These are phyloP conservation scores for Phytophthora lateralis DNA, from an alignment of 352 stramenopile species.

Conservation along the genomic window DNA sequence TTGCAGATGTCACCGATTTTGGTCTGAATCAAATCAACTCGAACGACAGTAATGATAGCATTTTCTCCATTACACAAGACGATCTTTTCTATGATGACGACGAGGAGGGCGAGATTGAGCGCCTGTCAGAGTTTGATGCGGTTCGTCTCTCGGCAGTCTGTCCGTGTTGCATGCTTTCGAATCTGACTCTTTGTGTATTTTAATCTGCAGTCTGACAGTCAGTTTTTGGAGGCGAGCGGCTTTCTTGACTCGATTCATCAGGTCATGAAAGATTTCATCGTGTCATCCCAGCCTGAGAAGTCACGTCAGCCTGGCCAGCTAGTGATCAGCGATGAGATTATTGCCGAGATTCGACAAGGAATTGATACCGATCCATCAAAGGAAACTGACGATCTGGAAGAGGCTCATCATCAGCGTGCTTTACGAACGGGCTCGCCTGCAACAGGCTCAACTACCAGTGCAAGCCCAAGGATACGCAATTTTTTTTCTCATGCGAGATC, in stretches of 20 bases:
- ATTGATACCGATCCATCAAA: conserved; percentile 33
- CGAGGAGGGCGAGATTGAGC: conserved; percentile 59
- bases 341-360: conserved; percentile 64
- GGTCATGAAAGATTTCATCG: conserved; percentile 73
- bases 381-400: conserved; percentile 29
- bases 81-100: conserved; percentile 51
- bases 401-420: conserved; percentile 35
- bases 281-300: conserved; percentile 39
- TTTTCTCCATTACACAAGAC: conserved; percentile 62
- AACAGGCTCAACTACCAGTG: conserved; percentile 7
- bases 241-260: conserved; percentile 86
- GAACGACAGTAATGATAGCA: conserved; percentile 51
- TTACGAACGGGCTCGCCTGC: conserved; percentile 19
- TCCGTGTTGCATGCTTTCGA: background rate
- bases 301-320: conserved; percentile 35
- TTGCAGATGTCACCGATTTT: conserved; percentile 40
- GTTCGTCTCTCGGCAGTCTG: conserved; percentile 30
- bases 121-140: conserved; percentile 76
- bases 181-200: background rate
- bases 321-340: conserved; percentile 77
- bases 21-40: conserved; percentile 52
- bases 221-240: conserved; percentile 75
- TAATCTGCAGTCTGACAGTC: conserved; percentile 58
- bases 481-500: conserved; percentile 50
- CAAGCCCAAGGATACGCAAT: conserved; percentile 40